phyloP scores from a whole-genome alignment of 148 eudicot genomes.

The Bassia scoparia region DNA sequence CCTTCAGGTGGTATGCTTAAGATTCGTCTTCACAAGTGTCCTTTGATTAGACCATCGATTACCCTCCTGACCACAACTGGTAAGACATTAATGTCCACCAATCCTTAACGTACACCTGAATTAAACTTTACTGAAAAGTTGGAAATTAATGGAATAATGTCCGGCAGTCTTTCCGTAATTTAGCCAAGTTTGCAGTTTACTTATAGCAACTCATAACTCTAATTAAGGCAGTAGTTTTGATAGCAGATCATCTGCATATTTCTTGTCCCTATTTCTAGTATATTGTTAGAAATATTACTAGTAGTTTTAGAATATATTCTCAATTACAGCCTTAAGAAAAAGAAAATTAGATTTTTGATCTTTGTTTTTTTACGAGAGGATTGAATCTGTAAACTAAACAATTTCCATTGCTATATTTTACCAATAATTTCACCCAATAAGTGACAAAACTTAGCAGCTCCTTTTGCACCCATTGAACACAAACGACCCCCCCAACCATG shows the following conservation, averaged over 20 bases:
- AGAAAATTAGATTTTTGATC: too few species aligned
- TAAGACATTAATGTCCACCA: constrained; percentile 22
- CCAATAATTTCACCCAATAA: too few species aligned
- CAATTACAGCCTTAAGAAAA: background rate
- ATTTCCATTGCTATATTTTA: too few species aligned
- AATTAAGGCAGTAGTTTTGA: background rate
- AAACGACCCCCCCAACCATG: too few species aligned
- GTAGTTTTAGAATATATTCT: background rate
- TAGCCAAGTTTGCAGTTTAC: background rate
- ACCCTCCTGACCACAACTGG: constrained; percentile 77
- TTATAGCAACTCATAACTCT: background rate
- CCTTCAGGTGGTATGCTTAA: constrained; percentile 88
- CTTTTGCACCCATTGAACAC: too few species aligned
- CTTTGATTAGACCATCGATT: constrained; percentile 96
- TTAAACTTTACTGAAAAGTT: background rate
- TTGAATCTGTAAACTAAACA: too few species aligned
- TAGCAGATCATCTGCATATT: background rate
- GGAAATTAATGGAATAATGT: background rate
- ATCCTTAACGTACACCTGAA: constrained; percentile 5
- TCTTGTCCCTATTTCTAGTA: background rate
- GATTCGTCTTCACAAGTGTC: constrained; percentile 85
- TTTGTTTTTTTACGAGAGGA: too few species aligned
- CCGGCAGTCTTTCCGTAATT: background rate
- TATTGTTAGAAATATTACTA: too few species aligned
- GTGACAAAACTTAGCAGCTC: too few species aligned